A percentile compares a stretch with the other conserved stretches of the same genome.
Conservation (phyloP, 169 alveolate genomes). For the Cryptosporidium canis region DNA sequence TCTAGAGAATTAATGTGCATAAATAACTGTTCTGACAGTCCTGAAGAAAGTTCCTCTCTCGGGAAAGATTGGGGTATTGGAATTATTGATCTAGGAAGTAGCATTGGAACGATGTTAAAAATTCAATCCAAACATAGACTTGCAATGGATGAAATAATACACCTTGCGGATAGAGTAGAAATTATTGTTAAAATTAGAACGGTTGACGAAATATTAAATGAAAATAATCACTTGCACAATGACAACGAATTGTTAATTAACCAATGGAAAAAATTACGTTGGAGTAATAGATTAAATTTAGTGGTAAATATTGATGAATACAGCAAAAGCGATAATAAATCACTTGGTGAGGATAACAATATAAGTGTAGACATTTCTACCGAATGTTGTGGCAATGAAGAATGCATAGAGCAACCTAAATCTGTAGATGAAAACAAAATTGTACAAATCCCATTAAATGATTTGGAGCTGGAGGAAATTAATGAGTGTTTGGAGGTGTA, state of each 20-base stretch:
- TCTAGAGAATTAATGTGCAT: background rate
- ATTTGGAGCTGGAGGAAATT: constrained; percentile 50
- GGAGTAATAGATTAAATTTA: constrained; percentile 50
- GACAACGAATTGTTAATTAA: background rate
- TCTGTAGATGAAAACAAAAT: background rate
- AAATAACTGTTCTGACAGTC: background rate
- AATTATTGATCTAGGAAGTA: constrained; percentile 85
- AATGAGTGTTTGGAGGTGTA: constrained; percentile 48
- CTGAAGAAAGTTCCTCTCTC: background rate
- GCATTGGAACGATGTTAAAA: constrained; percentile 89
- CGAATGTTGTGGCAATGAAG: background rate
- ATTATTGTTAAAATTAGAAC: constrained; percentile 22
- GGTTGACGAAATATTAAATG: background rate
- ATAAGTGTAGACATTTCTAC: background rate
- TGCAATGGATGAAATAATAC: constrained; percentile 41
- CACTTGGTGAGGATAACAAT: background rate
- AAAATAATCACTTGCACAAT: background rate
- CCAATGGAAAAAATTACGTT: constrained; percentile 67
- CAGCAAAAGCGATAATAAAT: background rate
- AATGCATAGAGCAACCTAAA: background rate
- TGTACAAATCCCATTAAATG: background rate
- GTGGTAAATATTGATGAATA: constrained; percentile 43
- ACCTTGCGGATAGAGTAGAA: constrained; percentile 61
- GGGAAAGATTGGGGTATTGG: constrained; percentile 60
- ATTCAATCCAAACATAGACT: constrained; percentile 35